A percentile compares a stretch with the other conserved stretches of the same genome.
Evolutionary conservation across 75 land plant genomes (phyloP).

Genomic region (Picea sitchensis): DNA sequence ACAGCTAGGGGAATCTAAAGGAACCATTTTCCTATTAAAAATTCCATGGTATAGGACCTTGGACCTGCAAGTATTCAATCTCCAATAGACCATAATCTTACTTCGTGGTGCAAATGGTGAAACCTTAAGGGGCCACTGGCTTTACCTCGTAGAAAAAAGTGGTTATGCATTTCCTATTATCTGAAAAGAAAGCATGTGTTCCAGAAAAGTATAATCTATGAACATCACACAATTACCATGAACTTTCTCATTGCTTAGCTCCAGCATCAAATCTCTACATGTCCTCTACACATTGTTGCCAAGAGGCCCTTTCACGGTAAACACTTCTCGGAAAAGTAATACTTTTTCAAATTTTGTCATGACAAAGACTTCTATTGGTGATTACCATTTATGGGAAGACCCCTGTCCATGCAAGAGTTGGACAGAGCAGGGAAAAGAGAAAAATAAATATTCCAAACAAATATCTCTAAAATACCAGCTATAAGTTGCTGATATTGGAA

Average conservation of each 20-base stretch:
- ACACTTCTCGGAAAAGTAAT: neutral
- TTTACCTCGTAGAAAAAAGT: too few species aligned
- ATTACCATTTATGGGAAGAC: neutral
- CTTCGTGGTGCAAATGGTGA: too few species aligned
- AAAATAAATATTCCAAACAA: neutral
- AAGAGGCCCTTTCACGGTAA: neutral
- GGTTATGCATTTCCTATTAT: neutral
- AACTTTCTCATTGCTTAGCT: neutral
- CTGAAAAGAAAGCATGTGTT: neutral
- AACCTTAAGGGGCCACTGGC: too few species aligned
- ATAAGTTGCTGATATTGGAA: neutral
- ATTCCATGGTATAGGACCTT: too few species aligned
- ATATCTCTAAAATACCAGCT: neutral
- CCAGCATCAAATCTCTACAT: slow-evolving; percentile 1
- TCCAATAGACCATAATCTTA: too few species aligned
- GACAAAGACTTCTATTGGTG: neutral
- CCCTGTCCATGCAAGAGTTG: neutral
- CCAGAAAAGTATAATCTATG: neutral
- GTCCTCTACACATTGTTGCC: neutral
- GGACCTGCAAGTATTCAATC: too few species aligned
- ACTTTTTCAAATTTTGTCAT: too few species aligned
- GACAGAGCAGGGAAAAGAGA: neutral
- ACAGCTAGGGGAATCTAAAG: too few species aligned
- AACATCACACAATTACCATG: neutral
- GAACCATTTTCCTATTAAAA: too few species aligned